Conservation (phyloP, 371 early-diverging fungal genomes). For the Circinella minor region DNA sequence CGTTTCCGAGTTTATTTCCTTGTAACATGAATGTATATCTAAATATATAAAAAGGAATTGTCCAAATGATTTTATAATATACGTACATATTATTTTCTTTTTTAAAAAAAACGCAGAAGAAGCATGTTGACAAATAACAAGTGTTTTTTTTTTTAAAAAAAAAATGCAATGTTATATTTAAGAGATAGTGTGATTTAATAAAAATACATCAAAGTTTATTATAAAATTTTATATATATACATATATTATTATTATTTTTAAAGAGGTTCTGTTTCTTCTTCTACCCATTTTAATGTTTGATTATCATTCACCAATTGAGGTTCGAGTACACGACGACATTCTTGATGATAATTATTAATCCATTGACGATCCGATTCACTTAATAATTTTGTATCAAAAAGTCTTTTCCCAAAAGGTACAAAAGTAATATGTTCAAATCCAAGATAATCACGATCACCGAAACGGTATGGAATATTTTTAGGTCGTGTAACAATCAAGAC, state of each 20-base stretch:
- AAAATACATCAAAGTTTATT: no score
- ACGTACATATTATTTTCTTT: no score
- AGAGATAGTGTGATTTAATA: no score
- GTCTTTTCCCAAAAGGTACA: constrained; percentile 78
- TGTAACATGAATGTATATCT: no score
- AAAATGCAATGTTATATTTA: no score
- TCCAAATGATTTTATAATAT: no score
- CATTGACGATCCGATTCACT: constrained; percentile 72
- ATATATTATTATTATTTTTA: neutral
- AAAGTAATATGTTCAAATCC: constrained; percentile 94
- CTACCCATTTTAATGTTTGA: constrained; percentile 75
- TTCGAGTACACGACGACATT: constrained; percentile 74
- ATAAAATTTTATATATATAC: no score
- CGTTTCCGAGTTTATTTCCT: no score
- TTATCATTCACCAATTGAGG: constrained; percentile 70
- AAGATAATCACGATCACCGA: constrained; percentile 78
- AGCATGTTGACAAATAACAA: no score
- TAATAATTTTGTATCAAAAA: constrained; percentile 72
- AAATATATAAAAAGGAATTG: no score
- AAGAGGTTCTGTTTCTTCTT: constrained; percentile 58
- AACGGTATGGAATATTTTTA: constrained; percentile 67
- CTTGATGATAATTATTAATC: constrained; percentile 85
- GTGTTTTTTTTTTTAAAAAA: no score
- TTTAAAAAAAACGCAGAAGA: no score
- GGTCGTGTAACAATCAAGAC: constrained; percentile 70